Percentiles rank a stretch among this genome's conserved stretches.
phyloP scores from a whole-genome alignment of 1,284 basidiomycete genomes.

The Wallemia hederae region DNA sequence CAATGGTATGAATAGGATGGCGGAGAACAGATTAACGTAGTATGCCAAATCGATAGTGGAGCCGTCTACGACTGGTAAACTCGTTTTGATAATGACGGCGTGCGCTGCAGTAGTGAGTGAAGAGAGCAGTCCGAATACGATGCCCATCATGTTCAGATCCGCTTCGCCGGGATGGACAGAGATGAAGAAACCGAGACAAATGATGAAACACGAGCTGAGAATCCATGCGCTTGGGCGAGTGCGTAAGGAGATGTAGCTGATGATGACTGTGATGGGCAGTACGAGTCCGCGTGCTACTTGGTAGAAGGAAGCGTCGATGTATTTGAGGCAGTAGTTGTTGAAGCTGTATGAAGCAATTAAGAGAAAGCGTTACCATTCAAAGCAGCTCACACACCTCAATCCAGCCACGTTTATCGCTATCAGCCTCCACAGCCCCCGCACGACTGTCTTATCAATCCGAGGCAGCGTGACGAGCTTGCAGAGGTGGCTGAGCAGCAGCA shows the following conservation, averaged over 20 bases:
- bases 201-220: constrained; percentile 35
- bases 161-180: constrained; percentile 50
- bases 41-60: constrained; percentile 49
- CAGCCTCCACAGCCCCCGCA: constrained; percentile 19
- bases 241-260: constrained; percentile 39
- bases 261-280: constrained; percentile 53
- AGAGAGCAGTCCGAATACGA: constrained; percentile 42
- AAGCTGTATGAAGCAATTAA: constrained; percentile 22
- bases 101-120: constrained; percentile 49
- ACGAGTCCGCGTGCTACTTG: constrained; percentile 63
- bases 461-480: constrained; percentile 31
- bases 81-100: constrained; percentile 59
- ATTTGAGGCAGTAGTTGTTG: constrained; percentile 63
- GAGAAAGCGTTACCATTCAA: not conserved
- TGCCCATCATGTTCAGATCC: constrained; percentile 21
- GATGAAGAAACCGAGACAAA: constrained; percentile 54
- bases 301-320: constrained; percentile 53
- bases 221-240: constrained; percentile 37
- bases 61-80: constrained; percentile 38
- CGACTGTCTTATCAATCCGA: constrained; percentile 14
- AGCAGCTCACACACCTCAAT: constrained; percentile 27
- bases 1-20: constrained; percentile 30
- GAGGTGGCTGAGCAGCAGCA: constrained; percentile 34
- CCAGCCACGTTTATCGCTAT: constrained; percentile 44
- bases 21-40: constrained; percentile 51